Base-by-base conservation (phyloP, 257 asterid species). In the Lycium barbarum region DNA sequence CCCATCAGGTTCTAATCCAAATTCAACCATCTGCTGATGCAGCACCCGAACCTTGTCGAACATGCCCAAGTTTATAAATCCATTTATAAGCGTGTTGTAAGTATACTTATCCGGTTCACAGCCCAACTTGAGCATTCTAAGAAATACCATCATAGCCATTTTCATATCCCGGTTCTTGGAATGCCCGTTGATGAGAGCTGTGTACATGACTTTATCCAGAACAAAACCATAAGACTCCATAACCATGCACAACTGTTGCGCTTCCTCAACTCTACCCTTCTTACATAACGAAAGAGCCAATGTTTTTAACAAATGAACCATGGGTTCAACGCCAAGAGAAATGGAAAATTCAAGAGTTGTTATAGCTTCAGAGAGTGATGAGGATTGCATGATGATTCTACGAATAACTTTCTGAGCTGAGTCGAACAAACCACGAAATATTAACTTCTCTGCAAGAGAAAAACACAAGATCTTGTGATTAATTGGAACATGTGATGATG, bases 111-210 rank as follows among this genome's bases (percentile, higher is more conserved):
- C 95, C 0, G 90, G 92, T 80, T 85, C 88, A 84, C 89, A 89
- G 1, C 92, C 92, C 89, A 88, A 71, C 86, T 93, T 90, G 4
- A 91, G 84, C 97, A 93, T 91, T 86, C 89, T 91, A 62, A 89
- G 66, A 85, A 88, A 88, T 89, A 92, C 63, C 79, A 92, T 92
- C 93, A 89, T 90, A 49, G 95, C 94, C 92, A 88, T 90, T 87
- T 88, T 88, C 92, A 93, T 87, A 85, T 92, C 89, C 88, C 88
- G 84, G 49, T 45, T 89, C 86, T 88, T 89, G 87, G 92, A 93
- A 82, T 92, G 90, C 17, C 87, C 88, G 35, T 90, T 84, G 73
- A 91, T 93, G 9, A 93, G 90, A 71, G 82, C 85, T 38, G 93
- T 90, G 86, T 90, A 90, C 84, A 91, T 86, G 43, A 88, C 87